Evolutionary conservation across 257 asterid species (phyloP).

Genomic region (Henckelia pumila): DNA sequence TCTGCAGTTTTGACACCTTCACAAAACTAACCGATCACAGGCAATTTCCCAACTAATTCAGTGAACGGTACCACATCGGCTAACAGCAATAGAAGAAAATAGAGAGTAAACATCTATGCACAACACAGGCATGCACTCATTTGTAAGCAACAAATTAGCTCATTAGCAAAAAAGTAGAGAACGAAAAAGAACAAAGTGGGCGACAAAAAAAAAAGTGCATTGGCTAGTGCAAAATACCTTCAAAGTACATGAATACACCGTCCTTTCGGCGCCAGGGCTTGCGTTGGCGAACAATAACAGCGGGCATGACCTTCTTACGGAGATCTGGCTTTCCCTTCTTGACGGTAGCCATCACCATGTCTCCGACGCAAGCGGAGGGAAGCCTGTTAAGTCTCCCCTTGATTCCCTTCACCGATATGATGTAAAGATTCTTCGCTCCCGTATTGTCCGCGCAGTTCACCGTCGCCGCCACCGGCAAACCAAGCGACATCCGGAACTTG

Average conservation of each 20-base stretch:
- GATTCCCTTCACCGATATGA: slow-evolving; percentile 67
- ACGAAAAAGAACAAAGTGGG: background rate
- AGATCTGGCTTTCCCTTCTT: slow-evolving; percentile 79
- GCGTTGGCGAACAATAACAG: slow-evolving; percentile 65
- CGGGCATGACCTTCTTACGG: slow-evolving; percentile 73
- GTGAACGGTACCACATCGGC: background rate
- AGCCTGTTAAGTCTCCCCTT: slow-evolving; percentile 64
- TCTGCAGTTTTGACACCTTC: background rate
- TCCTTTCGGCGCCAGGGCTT: slow-evolving; percentile 83
- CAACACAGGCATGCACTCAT: background rate
- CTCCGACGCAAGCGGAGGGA: slow-evolving; percentile 72
- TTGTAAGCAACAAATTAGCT: background rate
- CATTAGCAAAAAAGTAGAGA: background rate
- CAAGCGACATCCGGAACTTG: slow-evolving; percentile 72
- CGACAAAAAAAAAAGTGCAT: background rate
- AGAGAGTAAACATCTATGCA: background rate
- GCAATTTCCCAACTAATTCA: background rate
- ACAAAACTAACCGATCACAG: background rate
- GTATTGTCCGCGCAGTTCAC: slow-evolving; percentile 69
- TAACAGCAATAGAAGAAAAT: background rate
- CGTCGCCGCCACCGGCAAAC: slow-evolving; percentile 74
- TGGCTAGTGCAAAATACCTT: slow-evolving; percentile 33
- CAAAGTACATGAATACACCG: slow-evolving; percentile 72
- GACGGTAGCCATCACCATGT: slow-evolving; percentile 77
- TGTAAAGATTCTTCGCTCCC: slow-evolving; percentile 63